A percentile compares a stretch with the other conserved stretches of the same genome.
phyloP scores from a whole-genome alignment of 495 filamentous ascomycete genomes.

The Cudoniella acicularis region DNA sequence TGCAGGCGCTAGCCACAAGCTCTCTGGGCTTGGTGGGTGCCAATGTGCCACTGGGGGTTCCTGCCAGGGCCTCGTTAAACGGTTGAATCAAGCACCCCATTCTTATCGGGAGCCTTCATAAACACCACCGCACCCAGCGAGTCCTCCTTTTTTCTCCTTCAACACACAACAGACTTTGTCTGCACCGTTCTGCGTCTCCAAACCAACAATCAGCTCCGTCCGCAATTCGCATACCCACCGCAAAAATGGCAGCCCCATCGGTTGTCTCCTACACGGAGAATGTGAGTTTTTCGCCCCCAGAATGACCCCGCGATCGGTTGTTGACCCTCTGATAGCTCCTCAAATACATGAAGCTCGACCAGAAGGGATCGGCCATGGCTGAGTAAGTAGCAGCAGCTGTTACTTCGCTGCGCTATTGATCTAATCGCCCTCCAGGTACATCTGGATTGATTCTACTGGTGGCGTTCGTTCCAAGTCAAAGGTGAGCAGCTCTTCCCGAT shows the following conservation, averaged over 20 bases:
- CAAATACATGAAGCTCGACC: slow-evolving; percentile 88
- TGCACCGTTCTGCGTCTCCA: slow-evolving; percentile 3
- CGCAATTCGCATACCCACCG: slow-evolving; percentile 39
- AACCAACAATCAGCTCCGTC: too few species aligned
- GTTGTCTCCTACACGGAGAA: slow-evolving; percentile 68
- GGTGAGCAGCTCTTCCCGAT: slow-evolving; percentile 52
- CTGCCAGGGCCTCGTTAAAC: not conserved
- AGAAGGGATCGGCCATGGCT: slow-evolving; percentile 79
- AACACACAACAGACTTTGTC: slow-evolving; percentile 15
- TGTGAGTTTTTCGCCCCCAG: slow-evolving; percentile 42
- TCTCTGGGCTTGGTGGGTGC: too few species aligned
- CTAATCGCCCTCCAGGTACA: slow-evolving; percentile 49
- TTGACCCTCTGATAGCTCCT: slow-evolving; percentile 56
- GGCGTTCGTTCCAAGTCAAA: slow-evolving; percentile 86
- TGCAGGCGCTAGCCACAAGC: too few species aligned
- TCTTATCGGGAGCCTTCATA: not conserved
- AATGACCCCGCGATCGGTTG: slow-evolving; percentile 8
- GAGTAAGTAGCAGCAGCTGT: slow-evolving; percentile 56
- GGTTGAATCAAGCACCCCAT: not conserved
- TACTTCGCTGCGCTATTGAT: not conserved
- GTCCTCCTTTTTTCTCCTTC: slow-evolving; percentile 20
- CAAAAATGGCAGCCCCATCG: slow-evolving; percentile 51
- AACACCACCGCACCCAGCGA: not conserved
- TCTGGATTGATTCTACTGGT: slow-evolving; percentile 87
- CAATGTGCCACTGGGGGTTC: too few species aligned